Evolutionary conservation across 495 filamentous ascomycete species (phyloP), one percentile per base, ranked within the genome.

Genomic region (Rusavskia elegans): DNA sequence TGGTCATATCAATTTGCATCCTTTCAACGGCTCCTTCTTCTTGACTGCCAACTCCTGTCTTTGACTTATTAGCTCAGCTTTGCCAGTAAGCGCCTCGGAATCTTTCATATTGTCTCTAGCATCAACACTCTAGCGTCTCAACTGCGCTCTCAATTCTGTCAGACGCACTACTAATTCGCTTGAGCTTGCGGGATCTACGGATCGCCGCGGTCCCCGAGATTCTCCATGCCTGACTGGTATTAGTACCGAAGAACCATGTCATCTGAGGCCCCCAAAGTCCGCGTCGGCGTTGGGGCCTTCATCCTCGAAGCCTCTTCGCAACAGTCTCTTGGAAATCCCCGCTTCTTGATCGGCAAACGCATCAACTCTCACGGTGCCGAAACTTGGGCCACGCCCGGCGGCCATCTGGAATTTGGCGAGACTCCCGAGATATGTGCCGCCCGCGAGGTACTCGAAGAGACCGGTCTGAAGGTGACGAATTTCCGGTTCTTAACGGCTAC

Each of bases 361-460:
- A 36, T 56, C 36, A 54, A 54, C 35, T 48, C 59, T 25, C 59
- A 61, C 30, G 59, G 59, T n/a, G 30, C 51, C 61, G 82, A 77
- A 2, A 76, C 77, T 7, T 80, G 70, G 70, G 77, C 76, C 27
- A 69, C 82, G 16, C 81, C 83, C 4, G 83, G 83, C 42, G 83
- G 83, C 4, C 82, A 87, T 49, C 74, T 85, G 3, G 81, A 87
- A 39, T 70, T 74, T 52, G 77, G 77, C 41, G 83, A 87, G 58
- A 64, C 66, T 2, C 70, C 72, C 44, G 70, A 77, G 39, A 63
- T 54, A 0, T 83, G 80, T 58, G 81, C 81, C 0, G 70, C 62
- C 46, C 74, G 83, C n/a, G 83, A 85, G 59, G 66, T 77, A 1
- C 63, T 77, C 9, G 82, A 87, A 60, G 83, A 87, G 61, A 83